Conservation (phyloP, 257 asterid genomes). For the Rehmannia glutinosa region DNA sequence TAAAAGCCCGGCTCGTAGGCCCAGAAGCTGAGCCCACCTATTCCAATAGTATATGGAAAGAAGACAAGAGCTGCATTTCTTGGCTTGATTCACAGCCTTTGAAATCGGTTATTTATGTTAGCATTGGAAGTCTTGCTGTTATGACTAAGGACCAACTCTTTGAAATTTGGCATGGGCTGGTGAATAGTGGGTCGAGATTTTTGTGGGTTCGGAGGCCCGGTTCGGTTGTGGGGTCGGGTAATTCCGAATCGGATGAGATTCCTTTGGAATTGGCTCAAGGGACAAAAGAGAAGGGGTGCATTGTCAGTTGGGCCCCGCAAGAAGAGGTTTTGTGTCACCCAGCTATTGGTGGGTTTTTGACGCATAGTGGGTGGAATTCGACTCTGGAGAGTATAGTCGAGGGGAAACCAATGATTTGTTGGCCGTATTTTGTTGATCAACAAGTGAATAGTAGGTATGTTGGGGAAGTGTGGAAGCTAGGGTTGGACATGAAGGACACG, state of each 20-base stretch:
- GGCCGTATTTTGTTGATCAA: constrained; percentile 46
- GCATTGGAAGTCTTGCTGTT: constrained; percentile 46
- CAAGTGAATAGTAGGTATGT: constrained; percentile 42
- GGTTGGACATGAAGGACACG: constrained; percentile 53
- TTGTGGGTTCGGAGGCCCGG: constrained; percentile 58
- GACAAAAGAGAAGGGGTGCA: constrained; percentile 31
- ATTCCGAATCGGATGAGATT: background rate
- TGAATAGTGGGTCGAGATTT: constrained; percentile 45
- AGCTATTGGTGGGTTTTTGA: constrained; percentile 36
- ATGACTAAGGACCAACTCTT: constrained; percentile 30
- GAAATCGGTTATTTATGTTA: constrained; percentile 47
- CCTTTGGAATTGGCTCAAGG: constrained; percentile 22
- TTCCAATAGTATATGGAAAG: constrained; percentile 41
- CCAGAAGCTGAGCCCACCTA: background rate
- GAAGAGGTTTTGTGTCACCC: constrained; percentile 34
- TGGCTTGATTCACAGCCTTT: constrained; percentile 54
- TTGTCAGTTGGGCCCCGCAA: constrained; percentile 48
- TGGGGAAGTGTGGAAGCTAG: constrained; percentile 38
- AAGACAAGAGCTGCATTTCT: constrained; percentile 44
- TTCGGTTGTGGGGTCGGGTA: constrained; percentile 19
- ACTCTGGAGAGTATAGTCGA: constrained; percentile 35
- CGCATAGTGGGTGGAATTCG: constrained; percentile 50
- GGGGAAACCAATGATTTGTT: constrained; percentile 49
- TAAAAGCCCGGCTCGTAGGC: constrained; percentile 19
- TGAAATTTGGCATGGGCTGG: constrained; percentile 60